These are phyloP conservation scores for Acephala macrosclerotiorum DNA, from an alignment of 2,329 filamentous ascomycete species.

Conservation along the genomic window DNA sequence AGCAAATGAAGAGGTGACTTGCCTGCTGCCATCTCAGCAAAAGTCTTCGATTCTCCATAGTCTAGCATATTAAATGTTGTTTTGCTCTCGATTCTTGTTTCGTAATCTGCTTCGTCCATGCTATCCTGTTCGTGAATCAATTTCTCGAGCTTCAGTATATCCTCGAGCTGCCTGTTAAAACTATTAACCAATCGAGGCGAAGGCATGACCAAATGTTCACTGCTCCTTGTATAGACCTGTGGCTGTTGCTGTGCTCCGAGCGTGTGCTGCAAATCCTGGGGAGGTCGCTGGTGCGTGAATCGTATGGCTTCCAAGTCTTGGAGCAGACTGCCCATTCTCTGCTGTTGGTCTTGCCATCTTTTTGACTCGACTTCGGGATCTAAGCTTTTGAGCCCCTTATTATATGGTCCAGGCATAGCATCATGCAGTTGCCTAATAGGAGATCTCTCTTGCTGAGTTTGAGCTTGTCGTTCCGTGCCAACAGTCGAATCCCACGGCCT, in stretches of 20 bases:
- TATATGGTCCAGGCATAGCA: neutral
- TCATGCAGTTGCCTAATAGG: neutral
- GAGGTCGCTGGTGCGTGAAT: neutral
- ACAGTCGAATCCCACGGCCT: neutral
- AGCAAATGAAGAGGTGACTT: too few species aligned
- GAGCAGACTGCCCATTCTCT: neutral
- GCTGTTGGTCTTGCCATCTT: neutral
- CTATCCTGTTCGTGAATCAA: neutral
- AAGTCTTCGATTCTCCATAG: neutral
- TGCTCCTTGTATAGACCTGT: neutral
- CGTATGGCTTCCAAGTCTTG: neutral
- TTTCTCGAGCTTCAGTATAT: neutral
- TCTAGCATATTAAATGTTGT: neutral
- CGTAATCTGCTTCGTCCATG: neutral
- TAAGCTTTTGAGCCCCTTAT: neutral
- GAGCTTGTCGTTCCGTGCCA: neutral
- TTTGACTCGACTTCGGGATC: neutral
- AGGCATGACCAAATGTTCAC: neutral
- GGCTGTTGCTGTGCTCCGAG: neutral
- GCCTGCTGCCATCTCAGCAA: neutral
- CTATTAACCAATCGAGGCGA: neutral
- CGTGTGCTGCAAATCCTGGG: neutral
- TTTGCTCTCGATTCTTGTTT: neutral
- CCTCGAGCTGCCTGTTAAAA: neutral
- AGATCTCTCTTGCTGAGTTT: neutral